Percentiles rank a stretch among this genome's conserved stretches.
Conservation (phyloP, 441 rosid species). For the Pelargonium citronellum region DNA sequence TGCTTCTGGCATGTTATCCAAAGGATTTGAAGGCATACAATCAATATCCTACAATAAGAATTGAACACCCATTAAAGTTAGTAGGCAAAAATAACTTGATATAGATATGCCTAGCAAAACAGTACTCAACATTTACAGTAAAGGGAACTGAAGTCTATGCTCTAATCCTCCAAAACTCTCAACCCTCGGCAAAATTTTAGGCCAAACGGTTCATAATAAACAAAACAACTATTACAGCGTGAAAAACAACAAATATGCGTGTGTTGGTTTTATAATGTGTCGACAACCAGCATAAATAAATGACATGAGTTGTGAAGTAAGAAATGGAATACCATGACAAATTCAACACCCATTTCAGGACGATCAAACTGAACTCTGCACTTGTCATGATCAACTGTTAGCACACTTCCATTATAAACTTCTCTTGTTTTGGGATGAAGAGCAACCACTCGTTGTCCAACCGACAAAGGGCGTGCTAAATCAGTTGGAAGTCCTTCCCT, state of each 20-base stretch:
- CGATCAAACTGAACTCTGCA: constrained; percentile 85
- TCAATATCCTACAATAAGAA: constrained; percentile 74
- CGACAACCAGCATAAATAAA: constrained; percentile 9
- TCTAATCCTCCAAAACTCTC: not conserved
- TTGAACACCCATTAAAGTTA: not conserved
- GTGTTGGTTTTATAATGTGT: not conserved
- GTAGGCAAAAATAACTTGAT: not conserved
- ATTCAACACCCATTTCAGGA: constrained; percentile 80
- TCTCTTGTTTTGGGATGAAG: constrained; percentile 89
- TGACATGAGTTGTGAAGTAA: not conserved
- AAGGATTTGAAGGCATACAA: constrained; percentile 88
- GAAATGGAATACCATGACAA: constrained; percentile 57
- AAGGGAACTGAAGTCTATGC: not conserved
- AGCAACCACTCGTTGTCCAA: constrained; percentile 85
- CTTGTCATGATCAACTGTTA: constrained; percentile 75
- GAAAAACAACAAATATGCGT: not conserved
- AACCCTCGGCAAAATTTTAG: not conserved
- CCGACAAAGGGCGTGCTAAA: constrained; percentile 85
- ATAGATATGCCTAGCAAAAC: not conserved
- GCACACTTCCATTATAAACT: constrained; percentile 82
- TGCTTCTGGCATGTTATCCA: constrained; percentile 89
- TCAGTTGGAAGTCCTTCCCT: constrained; percentile 93
- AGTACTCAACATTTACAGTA: not conserved
- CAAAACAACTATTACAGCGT: not conserved
- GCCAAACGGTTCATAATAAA: not conserved